Conservation (phyloP, 805 yeast genomes). For the Schwanniomyces vanrijiae region DNA sequence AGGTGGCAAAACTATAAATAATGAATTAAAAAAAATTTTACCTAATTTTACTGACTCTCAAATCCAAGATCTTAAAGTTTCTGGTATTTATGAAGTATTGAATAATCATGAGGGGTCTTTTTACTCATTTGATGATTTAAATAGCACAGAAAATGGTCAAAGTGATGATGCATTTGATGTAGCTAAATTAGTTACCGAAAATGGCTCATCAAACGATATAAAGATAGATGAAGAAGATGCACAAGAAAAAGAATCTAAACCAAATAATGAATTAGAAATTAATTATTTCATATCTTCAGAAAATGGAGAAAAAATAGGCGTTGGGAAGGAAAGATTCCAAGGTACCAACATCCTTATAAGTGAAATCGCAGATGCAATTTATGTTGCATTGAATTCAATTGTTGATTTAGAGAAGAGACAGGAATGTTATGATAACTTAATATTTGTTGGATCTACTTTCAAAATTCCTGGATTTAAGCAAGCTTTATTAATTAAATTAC, state of each 20-base stretch:
- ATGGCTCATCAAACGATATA: slow-evolving; percentile 56
- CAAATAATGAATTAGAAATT: slow-evolving; percentile 70
- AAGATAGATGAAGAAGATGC: slow-evolving; percentile 32
- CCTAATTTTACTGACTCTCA: slow-evolving; percentile 59
- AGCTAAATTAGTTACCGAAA: slow-evolving; percentile 83
- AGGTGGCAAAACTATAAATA: slow-evolving; percentile 74
- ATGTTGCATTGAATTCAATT: slow-evolving; percentile 51
- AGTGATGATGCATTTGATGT: slow-evolving; percentile 82
- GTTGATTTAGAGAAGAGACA: slow-evolving; percentile 72
- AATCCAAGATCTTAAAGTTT: slow-evolving; percentile 71
- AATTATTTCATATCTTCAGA: slow-evolving; percentile 65
- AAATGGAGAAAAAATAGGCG: slow-evolving; percentile 53
- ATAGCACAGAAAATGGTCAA: slow-evolving; percentile 21
- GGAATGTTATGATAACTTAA: slow-evolving; percentile 80
- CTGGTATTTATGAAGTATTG: slow-evolving; percentile 77
- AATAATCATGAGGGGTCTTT: slow-evolving; percentile 66
- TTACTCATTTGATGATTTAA: slow-evolving; percentile 55
- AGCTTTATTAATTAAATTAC: slow-evolving; percentile 59
- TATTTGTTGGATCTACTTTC: slow-evolving; percentile 77
- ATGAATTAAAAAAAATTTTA: slow-evolving; percentile 48
- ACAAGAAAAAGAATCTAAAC: slow-evolving; percentile 34
- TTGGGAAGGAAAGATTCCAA: slow-evolving; percentile 90
- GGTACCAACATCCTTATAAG: slow-evolving; percentile 67
- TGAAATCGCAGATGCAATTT: slow-evolving; percentile 53
- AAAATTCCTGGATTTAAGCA: slow-evolving; percentile 76